Evolutionary conservation across 805 yeast genomes (phyloP).

Genomic region (Wickerhamiella sorbophila): DNA sequence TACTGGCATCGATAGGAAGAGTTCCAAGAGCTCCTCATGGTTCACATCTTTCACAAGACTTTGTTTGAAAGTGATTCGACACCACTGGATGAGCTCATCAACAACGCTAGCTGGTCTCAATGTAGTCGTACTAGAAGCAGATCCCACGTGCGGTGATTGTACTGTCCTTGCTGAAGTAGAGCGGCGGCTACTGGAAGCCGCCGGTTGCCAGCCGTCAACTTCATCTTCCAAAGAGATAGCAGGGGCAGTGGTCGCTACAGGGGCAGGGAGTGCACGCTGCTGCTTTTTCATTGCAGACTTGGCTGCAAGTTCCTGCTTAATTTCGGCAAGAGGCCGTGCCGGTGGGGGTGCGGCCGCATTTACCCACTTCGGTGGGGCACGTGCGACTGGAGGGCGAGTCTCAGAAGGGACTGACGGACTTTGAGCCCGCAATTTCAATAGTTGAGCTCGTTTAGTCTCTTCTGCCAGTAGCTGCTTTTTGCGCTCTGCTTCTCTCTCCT

Average conservation of each 20-base stretch:
- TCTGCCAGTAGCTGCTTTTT: slow-evolving; percentile 1
- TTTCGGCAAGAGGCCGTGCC: slow-evolving; percentile 25
- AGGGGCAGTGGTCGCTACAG: neutral
- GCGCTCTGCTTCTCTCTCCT: slow-evolving; percentile 1
- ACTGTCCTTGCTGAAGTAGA: slow-evolving; percentile 4
- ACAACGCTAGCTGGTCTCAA: slow-evolving; percentile 16
- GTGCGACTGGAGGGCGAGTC: slow-evolving; percentile 7
- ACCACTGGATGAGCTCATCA: slow-evolving; percentile 30
- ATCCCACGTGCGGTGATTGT: too few species aligned
- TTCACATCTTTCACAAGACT: slow-evolving; percentile 64
- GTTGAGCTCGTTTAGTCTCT: slow-evolving; percentile 1
- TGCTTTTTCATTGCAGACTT: neutral
- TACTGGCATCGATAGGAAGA: slow-evolving; percentile 69
- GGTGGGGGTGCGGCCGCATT: slow-evolving; percentile 14
- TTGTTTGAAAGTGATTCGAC: slow-evolving; percentile 23
- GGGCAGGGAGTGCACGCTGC: neutral
- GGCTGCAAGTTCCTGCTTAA: slow-evolving; percentile 23
- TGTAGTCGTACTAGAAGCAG: neutral
- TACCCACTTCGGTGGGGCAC: slow-evolving; percentile 12
- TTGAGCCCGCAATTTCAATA: too few species aligned
- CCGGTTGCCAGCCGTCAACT: neutral
- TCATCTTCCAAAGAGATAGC: too few species aligned
- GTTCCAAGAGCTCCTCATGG: slow-evolving; percentile 60
- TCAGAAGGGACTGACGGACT: too few species aligned
- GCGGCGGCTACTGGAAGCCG: neutral